A percentile compares a stretch with the other conserved stretches of the same genome.
phyloP scores from a whole-genome alignment of 2,329 filamentous ascomycete genomes.

The Microdochium trichocladiopsis region DNA sequence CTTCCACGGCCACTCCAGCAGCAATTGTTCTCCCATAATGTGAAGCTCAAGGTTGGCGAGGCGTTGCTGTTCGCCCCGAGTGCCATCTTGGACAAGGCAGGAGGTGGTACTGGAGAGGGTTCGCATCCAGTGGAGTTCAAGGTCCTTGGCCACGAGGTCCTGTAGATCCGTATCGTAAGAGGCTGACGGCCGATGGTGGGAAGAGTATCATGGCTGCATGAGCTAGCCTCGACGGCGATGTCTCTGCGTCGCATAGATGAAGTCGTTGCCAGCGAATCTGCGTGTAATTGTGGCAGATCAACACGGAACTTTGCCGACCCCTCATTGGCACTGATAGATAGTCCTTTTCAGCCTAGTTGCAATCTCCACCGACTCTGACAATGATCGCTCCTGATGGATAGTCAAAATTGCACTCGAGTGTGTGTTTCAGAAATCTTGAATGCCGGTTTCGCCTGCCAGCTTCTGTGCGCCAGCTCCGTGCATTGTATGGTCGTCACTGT shows the following conservation, averaged over 20 bases:
- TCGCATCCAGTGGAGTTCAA: constrained; percentile 2
- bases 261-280: not conserved
- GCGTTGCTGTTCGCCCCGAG: constrained; percentile 40
- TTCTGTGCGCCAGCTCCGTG: constrained; percentile 14
- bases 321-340: not conserved
- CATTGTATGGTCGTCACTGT: constrained; percentile 14
- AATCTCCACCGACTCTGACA: not conserved
- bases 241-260: not conserved
- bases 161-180: constrained; percentile 29
- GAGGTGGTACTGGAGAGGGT: constrained; percentile 1
- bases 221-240: not conserved
- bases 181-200: constrained; percentile 35
- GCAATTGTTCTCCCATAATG: constrained; percentile 34
- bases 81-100: constrained; percentile 24
- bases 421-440: constrained; percentile 58
- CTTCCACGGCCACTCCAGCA: constrained; percentile 2
- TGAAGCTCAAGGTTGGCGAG: constrained; percentile 37
- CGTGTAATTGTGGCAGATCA: not conserved
- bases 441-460: constrained; percentile 55
- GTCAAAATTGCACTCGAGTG: not conserved
- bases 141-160: constrained; percentile 19
- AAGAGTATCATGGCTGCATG: constrained; percentile 23
- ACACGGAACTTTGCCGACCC: not conserved
- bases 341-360: not conserved
- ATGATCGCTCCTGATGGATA: not conserved